phyloP scores from a whole-genome alignment of 1,284 basidiomycete species.

The Marasmius oreades region DNA sequence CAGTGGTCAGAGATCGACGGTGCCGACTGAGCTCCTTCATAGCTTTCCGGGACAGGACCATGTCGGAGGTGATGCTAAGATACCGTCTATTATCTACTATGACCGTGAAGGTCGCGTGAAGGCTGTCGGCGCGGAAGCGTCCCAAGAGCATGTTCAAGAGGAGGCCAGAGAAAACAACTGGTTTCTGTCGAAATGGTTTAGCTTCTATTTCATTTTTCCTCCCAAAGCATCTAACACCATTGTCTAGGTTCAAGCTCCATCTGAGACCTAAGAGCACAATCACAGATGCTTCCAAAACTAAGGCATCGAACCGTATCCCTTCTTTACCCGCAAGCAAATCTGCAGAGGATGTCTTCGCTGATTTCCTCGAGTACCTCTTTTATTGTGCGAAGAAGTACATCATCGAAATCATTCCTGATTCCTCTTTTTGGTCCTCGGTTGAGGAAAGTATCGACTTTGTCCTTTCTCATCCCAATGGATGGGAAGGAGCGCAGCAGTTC shows the following conservation, averaged over 20 bases:
- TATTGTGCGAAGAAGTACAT: conserved; percentile 34
- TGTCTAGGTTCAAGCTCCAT: conserved; percentile 33
- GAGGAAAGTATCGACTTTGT: conserved; percentile 29
- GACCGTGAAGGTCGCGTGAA: conserved; percentile 37
- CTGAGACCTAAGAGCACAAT: conserved; percentile 22
- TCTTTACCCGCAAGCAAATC: conserved; percentile 33
- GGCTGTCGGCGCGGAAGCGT: conserved; percentile 49
- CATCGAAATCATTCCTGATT: conserved; percentile 27
- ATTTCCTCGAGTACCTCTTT: conserved; percentile 41
- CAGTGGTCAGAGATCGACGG: not conserved
- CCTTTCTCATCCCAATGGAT: conserved; percentile 24
- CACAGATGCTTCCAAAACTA: not conserved
- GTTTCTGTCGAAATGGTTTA: not conserved
- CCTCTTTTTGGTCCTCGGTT: conserved; percentile 33
- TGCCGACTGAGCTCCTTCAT: not conserved
- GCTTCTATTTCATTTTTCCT: conserved; percentile 20
- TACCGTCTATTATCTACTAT: conserved; percentile 54
- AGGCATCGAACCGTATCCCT: conserved; percentile 20
- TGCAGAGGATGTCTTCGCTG: conserved; percentile 33
- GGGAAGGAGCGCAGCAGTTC: conserved; percentile 20
- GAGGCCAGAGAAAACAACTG: conserved; percentile 40
- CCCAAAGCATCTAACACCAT: too few species aligned
- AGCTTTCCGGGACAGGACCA: conserved; percentile 54
- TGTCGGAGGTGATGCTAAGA: conserved; percentile 50
- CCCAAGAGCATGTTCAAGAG: conserved; percentile 36